Percentiles rank a stretch among this genome's conserved stretches.
These are phyloP conservation scores for rapeseed (Brassica napus) DNA, from an alignment of 345 rosid genomes.

Conservation along the genomic window DNA sequence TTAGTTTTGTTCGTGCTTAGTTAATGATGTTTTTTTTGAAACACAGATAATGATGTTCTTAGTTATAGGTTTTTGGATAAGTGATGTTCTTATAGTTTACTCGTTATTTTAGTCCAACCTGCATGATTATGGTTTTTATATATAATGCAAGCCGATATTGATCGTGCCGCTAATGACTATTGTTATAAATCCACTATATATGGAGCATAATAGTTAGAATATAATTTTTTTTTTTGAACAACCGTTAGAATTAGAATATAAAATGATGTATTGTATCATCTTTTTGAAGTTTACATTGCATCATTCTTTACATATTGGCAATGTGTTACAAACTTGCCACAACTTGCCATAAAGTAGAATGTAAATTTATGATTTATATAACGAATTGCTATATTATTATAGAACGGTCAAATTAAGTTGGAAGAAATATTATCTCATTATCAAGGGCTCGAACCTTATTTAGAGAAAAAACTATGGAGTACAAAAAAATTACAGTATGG, in stretches of 20 bases:
- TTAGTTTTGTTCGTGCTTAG: neutral
- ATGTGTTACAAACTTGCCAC: constrained; percentile 13
- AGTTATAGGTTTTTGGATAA: neutral
- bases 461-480: neutral
- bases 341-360: constrained; percentile 2
- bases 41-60: neutral
- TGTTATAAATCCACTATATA: constrained; percentile 10
- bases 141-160: neutral
- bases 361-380: neutral
- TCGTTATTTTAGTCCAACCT: constrained; percentile 4
- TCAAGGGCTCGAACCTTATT: neutral
- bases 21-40: neutral
- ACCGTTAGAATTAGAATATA: neutral
- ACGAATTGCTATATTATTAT: neutral
- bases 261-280: neutral
- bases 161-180: constrained; percentile 16
- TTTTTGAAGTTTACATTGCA: neutral
- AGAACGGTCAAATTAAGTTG: neutral
- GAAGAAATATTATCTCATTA: neutral
- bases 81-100: constrained; percentile 3
- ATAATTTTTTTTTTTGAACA: neutral
- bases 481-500: neutral
- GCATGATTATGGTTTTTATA: neutral
- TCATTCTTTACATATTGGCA: constrained; percentile 4
- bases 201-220: neutral